Evolutionary conservation across 768 basidiomycete genomes (phyloP), one percentile per base, ranked within the genome.

Genomic region (Xerocomus brunneocitrinus): DNA sequence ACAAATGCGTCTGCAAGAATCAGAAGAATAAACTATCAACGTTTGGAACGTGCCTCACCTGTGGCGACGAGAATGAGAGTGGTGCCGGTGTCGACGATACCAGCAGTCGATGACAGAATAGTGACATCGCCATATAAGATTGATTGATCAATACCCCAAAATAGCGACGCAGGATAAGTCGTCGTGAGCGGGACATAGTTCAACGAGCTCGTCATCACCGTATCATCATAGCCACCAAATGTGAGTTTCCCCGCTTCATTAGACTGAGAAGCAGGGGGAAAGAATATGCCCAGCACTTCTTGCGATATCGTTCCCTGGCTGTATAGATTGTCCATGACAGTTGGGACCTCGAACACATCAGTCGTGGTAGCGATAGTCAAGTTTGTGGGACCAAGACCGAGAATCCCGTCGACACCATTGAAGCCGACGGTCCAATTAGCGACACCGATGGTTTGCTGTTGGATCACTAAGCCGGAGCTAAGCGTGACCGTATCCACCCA

Each of bases 321-420:
- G 54, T 60, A 67, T 2, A 74, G 57, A 46, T 69, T 73, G 61
- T 74, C 68, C n/a, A 57, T 62, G 22, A 76, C 68, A 5, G 74
- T 76, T 3, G 70, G 67, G 13, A 73, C 60, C 8, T 32, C 30
- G 3, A 30, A 25, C 2, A 35, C 4, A 22, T 58, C 55, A 44
- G 45, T 56, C 7, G 66, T 45, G 2, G 64, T 62, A 50, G 60
- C 67, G 1, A 46, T 19, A 0, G 75, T 76, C 39, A 76, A 55
- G 52, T 66, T 69, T 5, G 50, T 43, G 3, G 76, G 76, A 16
- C 75, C 67, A 13, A 61, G 45, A 61, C 76, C 60, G 9, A 78
- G 67, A 45, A 77, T 72, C 7, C 76, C 76, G 36, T 76, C 74
- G 9, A 76, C 58, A n/a, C 58, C 69, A n/a, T 52, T 14, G 30